Evolutionary conservation across 495 filamentous ascomycete species (phyloP).

Genomic region (Talaromyces proteolyticus): DNA sequence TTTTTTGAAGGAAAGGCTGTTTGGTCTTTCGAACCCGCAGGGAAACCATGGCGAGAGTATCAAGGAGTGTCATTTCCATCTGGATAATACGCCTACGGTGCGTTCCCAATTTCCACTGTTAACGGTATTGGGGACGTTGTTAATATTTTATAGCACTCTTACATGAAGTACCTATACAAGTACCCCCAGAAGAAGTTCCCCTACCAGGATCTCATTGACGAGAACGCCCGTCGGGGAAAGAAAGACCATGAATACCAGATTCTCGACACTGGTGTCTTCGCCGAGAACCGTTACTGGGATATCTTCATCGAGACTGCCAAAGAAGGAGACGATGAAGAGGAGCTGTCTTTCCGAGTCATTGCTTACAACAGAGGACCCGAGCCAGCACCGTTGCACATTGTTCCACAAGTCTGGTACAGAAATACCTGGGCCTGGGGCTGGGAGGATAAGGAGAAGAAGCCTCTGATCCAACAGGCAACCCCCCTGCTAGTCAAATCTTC

Average conservation of each 20-base stretch:
- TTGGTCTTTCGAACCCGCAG: conserved; percentile 91
- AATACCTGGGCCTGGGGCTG: conserved; percentile 95
- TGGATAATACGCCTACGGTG: conserved; percentile 81
- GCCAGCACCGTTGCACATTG: conserved; percentile 82
- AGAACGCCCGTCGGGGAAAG: conserved; percentile 71
- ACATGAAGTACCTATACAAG: conserved; percentile 99
- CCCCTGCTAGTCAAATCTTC: conserved; percentile 65
- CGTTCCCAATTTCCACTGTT: not conserved
- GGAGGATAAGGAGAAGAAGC: conserved; percentile 66
- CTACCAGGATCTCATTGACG: conserved; percentile 77
- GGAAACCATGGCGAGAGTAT: conserved; percentile 95
- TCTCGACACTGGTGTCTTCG: conserved; percentile 83
- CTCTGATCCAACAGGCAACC: conserved; percentile 57
- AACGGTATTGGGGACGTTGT: conserved; percentile 11
- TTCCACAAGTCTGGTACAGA: conserved; percentile 94
- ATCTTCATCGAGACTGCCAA: conserved; percentile 96
- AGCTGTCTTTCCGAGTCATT: conserved; percentile 89
- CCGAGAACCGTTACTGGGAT: conserved; percentile 94
- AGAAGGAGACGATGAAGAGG: conserved; percentile 81
- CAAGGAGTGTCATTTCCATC: conserved; percentile 93
- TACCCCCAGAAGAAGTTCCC: conserved; percentile 90
- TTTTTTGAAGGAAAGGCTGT: conserved; percentile 90
- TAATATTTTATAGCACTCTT: conserved; percentile 83
- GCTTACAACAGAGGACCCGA: conserved; percentile 94
- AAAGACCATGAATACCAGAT: conserved; percentile 85